These are phyloP conservation scores for Lactarius psammicola DNA, from an alignment of 768 basidiomycete species.

Conservation along the genomic window DNA sequence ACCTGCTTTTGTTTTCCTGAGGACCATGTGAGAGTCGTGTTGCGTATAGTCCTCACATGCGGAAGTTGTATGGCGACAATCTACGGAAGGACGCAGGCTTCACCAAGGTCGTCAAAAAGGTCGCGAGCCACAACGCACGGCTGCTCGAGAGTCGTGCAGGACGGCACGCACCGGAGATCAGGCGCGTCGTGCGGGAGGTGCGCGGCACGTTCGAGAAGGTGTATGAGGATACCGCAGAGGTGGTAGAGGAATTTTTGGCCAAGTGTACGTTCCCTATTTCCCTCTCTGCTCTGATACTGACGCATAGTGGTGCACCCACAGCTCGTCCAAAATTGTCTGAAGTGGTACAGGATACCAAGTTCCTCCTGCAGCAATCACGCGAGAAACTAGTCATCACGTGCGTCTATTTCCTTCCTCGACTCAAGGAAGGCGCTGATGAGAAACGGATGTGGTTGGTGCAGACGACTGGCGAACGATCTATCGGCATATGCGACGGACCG, in stretches of 20 bases:
- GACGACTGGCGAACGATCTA: conserved; percentile 81
- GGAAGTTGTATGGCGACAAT: conserved; percentile 89
- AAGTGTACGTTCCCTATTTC: conserved; percentile 60
- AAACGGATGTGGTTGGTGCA: conserved; percentile 29
- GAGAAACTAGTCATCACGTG: conserved; percentile 92
- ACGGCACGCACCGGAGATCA: conserved; percentile 80
- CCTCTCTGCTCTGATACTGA: background rate
- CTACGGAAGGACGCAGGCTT: conserved; percentile 95
- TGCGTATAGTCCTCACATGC: conserved; percentile 88
- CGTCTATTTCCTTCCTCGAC: conserved; percentile 34
- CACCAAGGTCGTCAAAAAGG: conserved; percentile 95
- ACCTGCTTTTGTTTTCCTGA: background rate
- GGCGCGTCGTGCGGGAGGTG: conserved; percentile 84
- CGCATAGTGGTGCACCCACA: conserved; percentile 42
- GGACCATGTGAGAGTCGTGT: background rate
- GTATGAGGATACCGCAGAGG: conserved; percentile 90
- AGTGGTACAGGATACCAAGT: conserved; percentile 90
- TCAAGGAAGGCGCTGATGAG: background rate
- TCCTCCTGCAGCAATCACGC: conserved; percentile 84
- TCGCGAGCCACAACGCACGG: conserved; percentile 79
- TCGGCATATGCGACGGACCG: conserved; percentile 75
- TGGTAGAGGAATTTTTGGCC: conserved; percentile 88
- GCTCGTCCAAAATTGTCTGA: conserved; percentile 87
- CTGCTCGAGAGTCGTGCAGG: conserved; percentile 73
- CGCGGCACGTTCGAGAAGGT: conserved; percentile 95